phyloP scores from a whole-genome alignment of 495 filamentous ascomycete genomes.

The Aspergillus ellipticus region DNA sequence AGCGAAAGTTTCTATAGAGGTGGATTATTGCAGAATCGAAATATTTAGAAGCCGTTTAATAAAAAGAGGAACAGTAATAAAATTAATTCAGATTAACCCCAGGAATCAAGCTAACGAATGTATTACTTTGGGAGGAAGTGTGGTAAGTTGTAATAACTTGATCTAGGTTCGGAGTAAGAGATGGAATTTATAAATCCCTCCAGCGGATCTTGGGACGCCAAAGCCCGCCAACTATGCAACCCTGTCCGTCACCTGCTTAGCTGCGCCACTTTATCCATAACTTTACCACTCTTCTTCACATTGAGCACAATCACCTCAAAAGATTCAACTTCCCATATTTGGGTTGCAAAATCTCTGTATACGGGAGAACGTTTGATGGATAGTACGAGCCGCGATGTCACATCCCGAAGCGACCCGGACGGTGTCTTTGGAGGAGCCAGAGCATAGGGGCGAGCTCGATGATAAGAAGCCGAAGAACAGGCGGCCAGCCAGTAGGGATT shows the following conservation, averaged over 20 bases:
- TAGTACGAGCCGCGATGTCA: constrained; percentile 39
- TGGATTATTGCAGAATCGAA: background rate
- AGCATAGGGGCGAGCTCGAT: constrained; percentile 37
- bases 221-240: constrained; percentile 4
- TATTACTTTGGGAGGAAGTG: background rate
- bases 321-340: background rate
- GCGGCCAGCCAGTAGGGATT: constrained; percentile 72
- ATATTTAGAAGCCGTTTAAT: background rate
- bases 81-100: too few relatives aligned
- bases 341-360: background rate
- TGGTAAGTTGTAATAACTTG: background rate
- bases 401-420: constrained; percentile 39
- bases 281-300: background rate
- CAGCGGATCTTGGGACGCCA: constrained; percentile 6
- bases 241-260: background rate
- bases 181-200: too few relatives aligned
- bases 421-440: constrained; percentile 50
- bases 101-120: too few relatives aligned
- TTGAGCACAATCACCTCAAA: background rate
- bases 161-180: too few relatives aligned
- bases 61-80: background rate
- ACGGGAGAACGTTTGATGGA: background rate
- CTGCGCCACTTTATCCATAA: background rate
- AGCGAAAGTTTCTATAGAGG: background rate
- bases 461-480: constrained; percentile 81